Evolutionary conservation across 1,284 basidiomycete species (phyloP).

Genomic region (Cerioporus squamosus): DNA sequence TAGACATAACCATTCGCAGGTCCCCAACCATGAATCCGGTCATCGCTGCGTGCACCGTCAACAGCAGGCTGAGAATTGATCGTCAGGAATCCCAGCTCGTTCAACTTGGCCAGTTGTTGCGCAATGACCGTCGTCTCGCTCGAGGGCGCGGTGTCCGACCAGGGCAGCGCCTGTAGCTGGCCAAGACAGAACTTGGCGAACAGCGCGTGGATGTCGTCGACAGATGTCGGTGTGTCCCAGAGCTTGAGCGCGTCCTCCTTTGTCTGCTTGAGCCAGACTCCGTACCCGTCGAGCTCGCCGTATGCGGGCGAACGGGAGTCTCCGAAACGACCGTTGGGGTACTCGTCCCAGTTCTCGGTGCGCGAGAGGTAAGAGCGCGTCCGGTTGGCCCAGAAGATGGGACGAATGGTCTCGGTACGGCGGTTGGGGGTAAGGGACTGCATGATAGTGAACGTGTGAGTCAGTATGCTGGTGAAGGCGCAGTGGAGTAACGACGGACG

Average conservation of each 20-base stretch:
- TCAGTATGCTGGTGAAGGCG: background rate
- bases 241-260: conserved; percentile 84
- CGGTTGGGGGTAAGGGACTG: conserved; percentile 89
- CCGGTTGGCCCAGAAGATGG: conserved; percentile 96
- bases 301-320: conserved; percentile 97
- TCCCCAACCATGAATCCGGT: conserved; percentile 93
- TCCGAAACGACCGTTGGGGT: conserved; percentile 98
- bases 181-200: conserved; percentile 84
- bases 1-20: conserved; percentile 95
- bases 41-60: conserved; percentile 87
- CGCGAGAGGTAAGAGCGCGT: conserved; percentile 91
- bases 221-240: conserved; percentile 84
- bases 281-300: conserved; percentile 96
- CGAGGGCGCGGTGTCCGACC: conserved; percentile 92
- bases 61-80: conserved; percentile 99
- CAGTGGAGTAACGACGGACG: conserved; percentile 1
- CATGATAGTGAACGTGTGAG: conserved; percentile 18
- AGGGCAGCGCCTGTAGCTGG: conserved; percentile 81
- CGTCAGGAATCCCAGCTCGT: conserved; percentile 90
- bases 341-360: conserved; percentile 98
- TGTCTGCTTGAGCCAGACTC: conserved; percentile 83
- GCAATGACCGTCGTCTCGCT: conserved; percentile 88
- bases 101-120: conserved; percentile 82
- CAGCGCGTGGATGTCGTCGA: conserved; percentile 70
- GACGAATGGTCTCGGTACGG: conserved; percentile 87